A percentile compares a stretch with the other conserved stretches of the same genome.
These are phyloP conservation scores for Erysiphe pulchra DNA, from an alignment of 2,329 filamentous ascomycete genomes.

Conservation along the genomic window DNA sequence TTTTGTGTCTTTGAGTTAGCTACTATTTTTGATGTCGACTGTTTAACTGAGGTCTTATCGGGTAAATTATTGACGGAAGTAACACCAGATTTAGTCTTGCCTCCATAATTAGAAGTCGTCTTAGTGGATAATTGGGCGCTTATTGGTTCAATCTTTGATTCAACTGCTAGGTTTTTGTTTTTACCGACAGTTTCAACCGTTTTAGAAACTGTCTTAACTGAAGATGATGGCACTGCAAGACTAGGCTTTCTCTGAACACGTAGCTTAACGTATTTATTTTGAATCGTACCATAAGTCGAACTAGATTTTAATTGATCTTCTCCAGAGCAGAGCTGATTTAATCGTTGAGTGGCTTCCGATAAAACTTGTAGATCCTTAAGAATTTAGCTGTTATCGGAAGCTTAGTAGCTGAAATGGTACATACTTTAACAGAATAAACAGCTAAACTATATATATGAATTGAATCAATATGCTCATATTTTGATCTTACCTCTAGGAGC, in stretches of 20 bases:
- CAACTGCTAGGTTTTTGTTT: background rate
- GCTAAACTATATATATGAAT: conserved; percentile 77
- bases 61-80: conserved; percentile 5
- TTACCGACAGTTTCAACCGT: background rate
- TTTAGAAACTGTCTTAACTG: background rate
- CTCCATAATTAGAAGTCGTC: conserved; percentile 1
- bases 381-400: no score
- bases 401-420: background rate
- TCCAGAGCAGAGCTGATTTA: conserved; percentile 25
- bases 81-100: background rate
- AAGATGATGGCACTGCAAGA: background rate
- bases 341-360: conserved; percentile 39
- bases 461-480: conserved; percentile 47
- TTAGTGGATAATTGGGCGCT: background rate
- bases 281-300: conserved; percentile 46
- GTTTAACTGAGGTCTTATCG: conserved; percentile 3
- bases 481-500: conserved; percentile 31
- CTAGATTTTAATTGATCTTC: conserved; percentile 33
- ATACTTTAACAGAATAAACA: conserved; percentile 37
- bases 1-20: conserved; percentile 19
- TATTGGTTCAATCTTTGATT: background rate
- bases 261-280: conserved; percentile 38
- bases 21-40: conserved; percentile 9
- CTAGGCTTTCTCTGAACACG: conserved; percentile 13
- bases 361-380: conserved; percentile 37